These are phyloP conservation scores for Cladosporium sp. DNA, from an alignment of 2,329 filamentous ascomycete species.

Conservation along the genomic window DNA sequence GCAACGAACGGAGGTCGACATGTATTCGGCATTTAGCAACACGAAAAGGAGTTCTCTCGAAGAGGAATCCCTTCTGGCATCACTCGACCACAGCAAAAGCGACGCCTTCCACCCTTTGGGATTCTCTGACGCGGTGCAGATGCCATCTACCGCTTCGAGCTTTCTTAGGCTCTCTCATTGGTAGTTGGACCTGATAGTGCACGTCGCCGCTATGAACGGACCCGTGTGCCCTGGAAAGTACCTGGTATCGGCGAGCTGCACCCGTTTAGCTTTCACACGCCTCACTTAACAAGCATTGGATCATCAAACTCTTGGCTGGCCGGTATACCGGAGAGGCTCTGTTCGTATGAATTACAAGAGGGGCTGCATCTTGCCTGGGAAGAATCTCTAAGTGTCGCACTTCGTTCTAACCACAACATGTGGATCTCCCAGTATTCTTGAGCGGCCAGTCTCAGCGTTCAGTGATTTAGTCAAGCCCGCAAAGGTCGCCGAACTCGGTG, in stretches of 20 bases:
- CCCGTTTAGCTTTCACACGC: neutral
- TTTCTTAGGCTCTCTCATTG: neutral
- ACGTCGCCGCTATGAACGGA: neutral
- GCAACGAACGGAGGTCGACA: neutral
- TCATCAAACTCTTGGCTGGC: neutral
- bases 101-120: neutral
- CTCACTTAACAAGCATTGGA: neutral
- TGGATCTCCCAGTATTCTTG: neutral
- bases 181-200: too few species aligned
- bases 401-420: neutral
- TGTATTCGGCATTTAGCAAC: neutral
- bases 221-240: neutral
- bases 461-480: neutral
- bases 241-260: neutral
- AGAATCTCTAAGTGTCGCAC: neutral
- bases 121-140: neutral
- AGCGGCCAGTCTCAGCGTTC: neutral
- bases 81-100: neutral
- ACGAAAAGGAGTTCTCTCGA: neutral
- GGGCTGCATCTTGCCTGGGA: neutral
- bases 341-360: neutral
- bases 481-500: neutral
- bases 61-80: neutral
- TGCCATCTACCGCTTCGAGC: neutral
- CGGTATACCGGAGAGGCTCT: neutral